A percentile compares a stretch with the other conserved stretches of the same genome.
These are phyloP conservation scores for Beauveria caledonica DNA, from an alignment of 2,329 filamentous ascomycete genomes.

Conservation along the genomic window DNA sequence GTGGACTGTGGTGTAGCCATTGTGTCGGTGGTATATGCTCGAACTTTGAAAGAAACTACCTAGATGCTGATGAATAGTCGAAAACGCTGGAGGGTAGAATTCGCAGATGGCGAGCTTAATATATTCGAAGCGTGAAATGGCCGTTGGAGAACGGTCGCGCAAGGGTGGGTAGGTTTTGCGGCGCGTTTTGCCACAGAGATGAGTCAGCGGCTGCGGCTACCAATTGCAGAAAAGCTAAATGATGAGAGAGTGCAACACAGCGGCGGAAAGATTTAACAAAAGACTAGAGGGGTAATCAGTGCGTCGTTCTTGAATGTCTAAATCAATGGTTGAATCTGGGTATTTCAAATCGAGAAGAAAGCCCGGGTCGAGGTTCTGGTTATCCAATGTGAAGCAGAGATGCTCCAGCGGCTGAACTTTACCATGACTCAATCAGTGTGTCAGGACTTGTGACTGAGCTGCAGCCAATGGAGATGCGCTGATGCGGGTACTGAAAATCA, in stretches of 20 bases:
- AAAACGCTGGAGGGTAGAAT: neutral
- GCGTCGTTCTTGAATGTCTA: too few relatives aligned
- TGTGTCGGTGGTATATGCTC: conserved; percentile 9
- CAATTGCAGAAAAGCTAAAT: too few relatives aligned
- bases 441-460: too few relatives aligned
- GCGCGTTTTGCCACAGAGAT: neutral
- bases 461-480: neutral
- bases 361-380: too few relatives aligned
- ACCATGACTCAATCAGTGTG: neutral
- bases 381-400: too few relatives aligned
- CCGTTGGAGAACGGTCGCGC: neutral
- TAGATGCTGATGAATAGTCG: neutral
- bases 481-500: neutral
- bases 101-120: neutral
- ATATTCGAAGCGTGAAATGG: neutral
- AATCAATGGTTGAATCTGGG: too few relatives aligned
- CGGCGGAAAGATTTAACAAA: too few relatives aligned
- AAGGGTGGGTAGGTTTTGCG: neutral
- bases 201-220: neutral
- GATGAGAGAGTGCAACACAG: too few relatives aligned
- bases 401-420: too few relatives aligned
- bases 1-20: conserved; percentile 54
- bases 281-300: too few relatives aligned
- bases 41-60: neutral
- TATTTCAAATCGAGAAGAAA: too few relatives aligned